phyloP scores from a whole-genome alignment of 2,329 filamentous ascomycete species.

The Cercospora sp. region DNA sequence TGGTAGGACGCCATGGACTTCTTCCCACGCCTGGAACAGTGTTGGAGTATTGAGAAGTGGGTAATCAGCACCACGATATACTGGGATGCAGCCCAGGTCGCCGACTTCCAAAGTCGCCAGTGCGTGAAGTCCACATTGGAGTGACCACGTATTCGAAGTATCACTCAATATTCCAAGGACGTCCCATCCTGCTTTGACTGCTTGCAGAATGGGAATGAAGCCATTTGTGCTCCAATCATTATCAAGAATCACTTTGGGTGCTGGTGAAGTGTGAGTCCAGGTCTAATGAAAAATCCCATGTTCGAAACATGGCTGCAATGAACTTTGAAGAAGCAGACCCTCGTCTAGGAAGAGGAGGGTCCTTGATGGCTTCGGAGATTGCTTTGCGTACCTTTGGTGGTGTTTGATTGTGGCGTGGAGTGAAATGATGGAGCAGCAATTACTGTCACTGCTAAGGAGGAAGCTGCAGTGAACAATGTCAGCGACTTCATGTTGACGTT shows the following conservation, averaged over 20 bases:
- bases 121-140: slow-evolving; percentile 49
- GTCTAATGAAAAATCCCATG: background rate
- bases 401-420: background rate
- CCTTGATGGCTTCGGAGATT: background rate
- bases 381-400: background rate
- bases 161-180: slow-evolving; percentile 46
- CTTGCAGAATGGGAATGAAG: slow-evolving; percentile 49
- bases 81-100: slow-evolving; percentile 51
- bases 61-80: slow-evolving; percentile 50
- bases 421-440: slow-evolving; percentile 3
- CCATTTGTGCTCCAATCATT: slow-evolving; percentile 49
- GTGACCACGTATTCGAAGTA: slow-evolving; percentile 51
- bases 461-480: background rate
- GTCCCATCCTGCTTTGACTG: slow-evolving; percentile 48
- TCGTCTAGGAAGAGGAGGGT: background rate
- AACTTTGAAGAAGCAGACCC: background rate
- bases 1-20: slow-evolving; percentile 46
- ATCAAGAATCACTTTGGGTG: slow-evolving; percentile 45
- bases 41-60: slow-evolving; percentile 51
- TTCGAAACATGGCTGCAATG: background rate
- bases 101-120: slow-evolving; percentile 51
- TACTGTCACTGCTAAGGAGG: background rate
- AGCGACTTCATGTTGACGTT: background rate
- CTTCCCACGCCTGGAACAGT: slow-evolving; percentile 48
- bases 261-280: background rate